A percentile compares a stretch with the other conserved stretches of the same genome.
phyloP scores from a whole-genome alignment of 2,329 filamentous ascomycete species.

The Phialemoniopsis sp. region DNA sequence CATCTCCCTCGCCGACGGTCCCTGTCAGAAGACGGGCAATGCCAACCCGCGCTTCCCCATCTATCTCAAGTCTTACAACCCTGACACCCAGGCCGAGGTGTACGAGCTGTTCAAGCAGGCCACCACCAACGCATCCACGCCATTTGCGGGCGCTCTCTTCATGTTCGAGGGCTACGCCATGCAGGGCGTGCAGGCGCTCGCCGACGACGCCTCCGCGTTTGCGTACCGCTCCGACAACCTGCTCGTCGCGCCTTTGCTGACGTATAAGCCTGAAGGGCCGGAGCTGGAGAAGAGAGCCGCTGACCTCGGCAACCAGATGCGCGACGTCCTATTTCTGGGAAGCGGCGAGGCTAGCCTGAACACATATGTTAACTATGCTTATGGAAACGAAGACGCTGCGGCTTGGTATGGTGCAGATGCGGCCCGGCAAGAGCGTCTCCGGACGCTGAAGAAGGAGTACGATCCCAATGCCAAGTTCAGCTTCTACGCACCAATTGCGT shows the following conservation, averaged over 20 bases:
- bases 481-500: conserved; percentile 34
- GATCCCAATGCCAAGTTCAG: conserved; percentile 40
- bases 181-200: conserved; percentile 34
- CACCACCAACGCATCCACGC: conserved; percentile 15
- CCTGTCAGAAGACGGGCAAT: conserved; percentile 35
- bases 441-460: conserved; percentile 40
- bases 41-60: conserved; percentile 39
- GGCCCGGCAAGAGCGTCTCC: conserved; percentile 42
- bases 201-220: conserved; percentile 33
- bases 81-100: conserved; percentile 16
- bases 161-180: conserved; percentile 53
- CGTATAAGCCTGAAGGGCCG: conserved; percentile 24
- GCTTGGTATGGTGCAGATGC: conserved; percentile 42
- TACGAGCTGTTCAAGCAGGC: conserved; percentile 26
- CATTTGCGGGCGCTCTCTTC: conserved; percentile 32
- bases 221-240: conserved; percentile 39
- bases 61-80: conserved; percentile 33
- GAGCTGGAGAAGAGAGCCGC: conserved; percentile 25
- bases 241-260: conserved; percentile 30
- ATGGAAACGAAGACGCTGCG: conserved; percentile 35
- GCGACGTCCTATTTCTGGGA: conserved; percentile 27
- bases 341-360: conserved; percentile 25
- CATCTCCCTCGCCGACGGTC: conserved; percentile 25
- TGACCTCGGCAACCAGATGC: conserved; percentile 29
- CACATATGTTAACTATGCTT: conserved; percentile 48